Evolutionary conservation across 192 early-diverging fungal genomes (phyloP), one percentile per base, ranked within the genome.

Genomic region (Geranomyces variabilis): DNA sequence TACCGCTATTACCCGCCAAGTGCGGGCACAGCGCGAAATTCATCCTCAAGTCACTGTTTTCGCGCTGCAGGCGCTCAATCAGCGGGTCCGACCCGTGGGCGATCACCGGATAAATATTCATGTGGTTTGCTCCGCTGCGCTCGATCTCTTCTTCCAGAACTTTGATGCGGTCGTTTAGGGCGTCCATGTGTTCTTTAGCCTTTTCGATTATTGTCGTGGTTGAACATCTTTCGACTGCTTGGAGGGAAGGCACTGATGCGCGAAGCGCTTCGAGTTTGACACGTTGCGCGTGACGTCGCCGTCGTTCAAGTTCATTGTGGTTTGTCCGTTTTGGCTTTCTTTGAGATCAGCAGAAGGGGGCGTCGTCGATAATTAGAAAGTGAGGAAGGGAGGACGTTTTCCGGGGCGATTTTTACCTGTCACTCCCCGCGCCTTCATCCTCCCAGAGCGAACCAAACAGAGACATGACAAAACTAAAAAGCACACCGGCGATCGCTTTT

Each of bases 301-400:
- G 70, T 19, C 73, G 29, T 63, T 75, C 73, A 21, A 75, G 58
- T 44, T 67, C 73, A 44, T 65, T 67, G 49, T 67, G 66, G 34
- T 74, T 67, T 19, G 44, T 49, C 14, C 66, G 47, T 28, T 74
- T 67, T 19, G 66, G 66, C 31, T 60, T 60, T 33, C 58, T 60
- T 3, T 41, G 10, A 10, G 10, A 10, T 41, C 36, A 41, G 36
- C 36, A 41, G 36, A 3, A 41, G 10, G 36, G 36, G 36, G 36
- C n/a, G n/a, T n/a, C n/a, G n/a, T n/a, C n/a, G 10, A 41, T 7
- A 41, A 41, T 7, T 41, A 41, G 10, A 41, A 41, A 41, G 3
- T 10, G 10, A 41, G 10, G 3, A 41, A 41, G 36, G 5, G 36
- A 10, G 36, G 36, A 3, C 36, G 10, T 41, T 41, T 41, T 41